Base-by-base conservation (phyloP, 2,329 filamentous ascomycete genomes). In the Botrytis porri region DNA sequence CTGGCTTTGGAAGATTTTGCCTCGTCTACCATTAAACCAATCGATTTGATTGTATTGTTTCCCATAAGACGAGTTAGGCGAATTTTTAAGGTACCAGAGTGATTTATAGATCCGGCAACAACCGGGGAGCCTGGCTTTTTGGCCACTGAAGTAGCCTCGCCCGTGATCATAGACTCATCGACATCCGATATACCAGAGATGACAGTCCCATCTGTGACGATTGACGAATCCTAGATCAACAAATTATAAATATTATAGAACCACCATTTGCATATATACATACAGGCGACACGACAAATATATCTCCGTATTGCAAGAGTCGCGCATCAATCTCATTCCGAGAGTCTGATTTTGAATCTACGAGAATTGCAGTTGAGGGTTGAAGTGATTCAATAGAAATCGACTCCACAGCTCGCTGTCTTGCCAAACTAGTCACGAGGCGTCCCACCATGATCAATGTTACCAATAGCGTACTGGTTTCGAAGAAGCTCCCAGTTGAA, bases 151-250 rank as follows among this genome's bases (percentile, higher is more conserved):
- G 81, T 81, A 0, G 88, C 85, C 79, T 96, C 93, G 0, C 93
- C 93, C 0, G 93, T 95, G 14, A 95, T 81, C 88, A 93, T 92
- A 0, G 92, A 93, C 79, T 95, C 93, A 77, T 95, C 87, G 0
- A 94, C 85, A 73, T 93, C 92, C 0, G 88, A 90, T 0, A 82
- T 83, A 0, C 93, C 93, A 2, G 82, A 82, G 0, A 90, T 74
- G 0, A 95, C 86, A 0, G 84, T 86, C 0, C 93, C 93, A 76
- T 96, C 93, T 0, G 93, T 95, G 0, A 88, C 87, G 6, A 94
- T 83, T 0, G 78, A 80, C 0, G 83, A 82, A 32, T 94, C 87
- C 45, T 48, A 48, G 45, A 48, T 48, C 22, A 48, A 48, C 9
- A 25, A 25, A 48, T 48, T 48, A 48, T 22, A 25, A 48, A 48